Conservation (phyloP, 805 yeast species). For the Tetrapisispora pingtungensis region DNA sequence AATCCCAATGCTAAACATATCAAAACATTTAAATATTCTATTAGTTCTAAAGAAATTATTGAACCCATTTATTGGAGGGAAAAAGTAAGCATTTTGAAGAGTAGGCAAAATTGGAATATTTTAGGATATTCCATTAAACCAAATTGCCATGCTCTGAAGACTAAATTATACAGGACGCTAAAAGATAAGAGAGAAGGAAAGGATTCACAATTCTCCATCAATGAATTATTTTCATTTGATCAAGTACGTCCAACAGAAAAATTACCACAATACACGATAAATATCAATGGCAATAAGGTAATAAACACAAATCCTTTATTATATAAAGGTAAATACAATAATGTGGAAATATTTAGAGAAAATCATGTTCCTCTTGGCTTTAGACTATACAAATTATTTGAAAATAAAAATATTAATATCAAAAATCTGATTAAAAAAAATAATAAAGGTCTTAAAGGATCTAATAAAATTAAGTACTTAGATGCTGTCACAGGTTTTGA, state of each 20-base stretch:
- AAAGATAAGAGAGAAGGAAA: slow-evolving; percentile 4
- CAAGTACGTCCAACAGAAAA: slow-evolving; percentile 17
- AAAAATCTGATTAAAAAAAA: slow-evolving; percentile 6
- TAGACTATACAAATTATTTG: slow-evolving; percentile 3
- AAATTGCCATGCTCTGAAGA: slow-evolving; percentile 9
- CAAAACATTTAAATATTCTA: neutral
- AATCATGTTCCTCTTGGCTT: slow-evolving; percentile 14
- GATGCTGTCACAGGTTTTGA: slow-evolving; percentile 24
- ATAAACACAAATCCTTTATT: neutral
- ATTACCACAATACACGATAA: slow-evolving; percentile 4
- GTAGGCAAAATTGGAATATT: slow-evolving; percentile 21
- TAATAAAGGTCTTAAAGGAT: slow-evolving; percentile 5
- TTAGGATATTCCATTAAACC: slow-evolving; percentile 15
- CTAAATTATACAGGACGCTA: neutral
- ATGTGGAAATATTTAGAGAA: slow-evolving; percentile 3
- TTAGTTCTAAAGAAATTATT: neutral
- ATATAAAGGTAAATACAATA: neutral
- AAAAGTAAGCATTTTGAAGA: slow-evolving; percentile 13
- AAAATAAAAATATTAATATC: neutral
- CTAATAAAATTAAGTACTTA: slow-evolving; percentile 8
- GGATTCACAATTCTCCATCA: slow-evolving; percentile 8
- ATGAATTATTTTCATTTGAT: slow-evolving; percentile 14
- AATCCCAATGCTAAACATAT: slow-evolving; percentile 1
- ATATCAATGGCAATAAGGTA: neutral
- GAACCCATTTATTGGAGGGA: slow-evolving; percentile 11